These are phyloP conservation scores for Podospora appendiculata DNA, from an alignment of 495 filamentous ascomycete species.

Conservation along the genomic window DNA sequence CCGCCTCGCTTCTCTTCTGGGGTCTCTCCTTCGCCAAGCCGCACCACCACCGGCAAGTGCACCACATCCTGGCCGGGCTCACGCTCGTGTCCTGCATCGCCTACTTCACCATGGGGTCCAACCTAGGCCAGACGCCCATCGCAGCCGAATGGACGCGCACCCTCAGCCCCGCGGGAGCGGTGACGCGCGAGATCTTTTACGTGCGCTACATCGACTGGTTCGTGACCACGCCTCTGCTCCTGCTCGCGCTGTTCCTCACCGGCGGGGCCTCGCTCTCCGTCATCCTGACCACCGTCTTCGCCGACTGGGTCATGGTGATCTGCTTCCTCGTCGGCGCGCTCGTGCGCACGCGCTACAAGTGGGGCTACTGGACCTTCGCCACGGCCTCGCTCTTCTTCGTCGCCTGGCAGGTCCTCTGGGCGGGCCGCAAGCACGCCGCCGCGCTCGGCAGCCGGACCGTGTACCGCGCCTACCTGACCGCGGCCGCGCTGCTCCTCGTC, in stretches of 20 bases:
- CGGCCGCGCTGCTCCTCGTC: conserved; percentile 45
- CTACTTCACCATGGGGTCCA: conserved; percentile 63
- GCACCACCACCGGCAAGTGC: conserved; percentile 54
- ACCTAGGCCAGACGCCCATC: conserved; percentile 59
- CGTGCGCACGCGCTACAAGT: conserved; percentile 51
- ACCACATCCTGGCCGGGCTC: conserved; percentile 57
- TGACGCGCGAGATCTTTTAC: conserved; percentile 60
- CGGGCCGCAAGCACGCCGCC: conserved; percentile 46
- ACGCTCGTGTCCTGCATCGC: conserved; percentile 55
- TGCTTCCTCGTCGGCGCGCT: conserved; percentile 57
- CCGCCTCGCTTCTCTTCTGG: conserved; percentile 35
- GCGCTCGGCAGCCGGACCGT: conserved; percentile 39
- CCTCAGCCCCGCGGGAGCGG: conserved; percentile 23
- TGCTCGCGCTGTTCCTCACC: conserved; percentile 55
- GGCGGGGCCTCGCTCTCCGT: conserved; percentile 58
- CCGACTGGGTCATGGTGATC: conserved; percentile 56
- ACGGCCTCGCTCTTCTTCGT: conserved; percentile 53
- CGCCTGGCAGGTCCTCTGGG: conserved; percentile 42
- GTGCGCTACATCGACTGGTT: conserved; percentile 63
- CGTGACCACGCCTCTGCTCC: conserved; percentile 40
- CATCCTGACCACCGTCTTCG: conserved; percentile 53
- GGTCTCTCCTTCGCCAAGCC: conserved; percentile 35
- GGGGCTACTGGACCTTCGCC: conserved; percentile 61
- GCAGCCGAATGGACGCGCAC: conserved; percentile 42
- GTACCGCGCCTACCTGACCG: conserved; percentile 40